phyloP scores from a whole-genome alignment of 2,329 filamentous ascomycete species.

The Colletotrichum plurivorum region DNA sequence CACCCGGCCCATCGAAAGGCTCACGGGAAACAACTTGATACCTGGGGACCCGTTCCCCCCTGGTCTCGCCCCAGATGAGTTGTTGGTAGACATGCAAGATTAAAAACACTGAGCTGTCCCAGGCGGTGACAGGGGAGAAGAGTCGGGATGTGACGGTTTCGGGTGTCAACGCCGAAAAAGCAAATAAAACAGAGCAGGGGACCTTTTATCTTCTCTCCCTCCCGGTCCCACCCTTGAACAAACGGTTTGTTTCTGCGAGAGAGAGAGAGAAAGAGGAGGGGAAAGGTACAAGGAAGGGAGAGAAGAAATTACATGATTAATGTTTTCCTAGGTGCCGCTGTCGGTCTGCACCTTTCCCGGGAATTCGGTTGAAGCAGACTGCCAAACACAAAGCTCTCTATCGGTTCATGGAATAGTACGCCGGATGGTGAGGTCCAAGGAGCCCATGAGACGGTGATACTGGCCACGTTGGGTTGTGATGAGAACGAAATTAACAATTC shows the following conservation, averaged over 20 bases:
- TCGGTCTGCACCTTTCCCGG: constrained; percentile 21
- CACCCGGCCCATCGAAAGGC: constrained; percentile 7
- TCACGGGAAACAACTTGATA: constrained; percentile 17
- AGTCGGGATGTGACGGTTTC: constrained; percentile 29
- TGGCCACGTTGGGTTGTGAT: too few relatives aligned
- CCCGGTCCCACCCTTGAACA: too few relatives aligned
- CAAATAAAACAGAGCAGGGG: constrained; percentile 26
- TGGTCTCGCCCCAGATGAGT: constrained; percentile 14
- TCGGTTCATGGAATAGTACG: too few relatives aligned
- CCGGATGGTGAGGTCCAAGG: too few relatives aligned
- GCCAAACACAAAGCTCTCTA: not conserved
- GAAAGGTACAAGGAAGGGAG: not conserved
- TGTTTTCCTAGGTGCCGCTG: not conserved
- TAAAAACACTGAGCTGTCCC: constrained; percentile 21
- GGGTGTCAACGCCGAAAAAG: constrained; percentile 23
- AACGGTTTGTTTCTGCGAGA: constrained; percentile 15
- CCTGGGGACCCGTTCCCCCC: constrained; percentile 6
- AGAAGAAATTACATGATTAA: too few relatives aligned
- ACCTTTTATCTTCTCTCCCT: not conserved
- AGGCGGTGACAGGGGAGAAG: constrained; percentile 28
- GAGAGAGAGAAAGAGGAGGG: not conserved
- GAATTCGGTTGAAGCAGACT: constrained; percentile 27
- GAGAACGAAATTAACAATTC: too few relatives aligned
- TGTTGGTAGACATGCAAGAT: constrained; percentile 19
- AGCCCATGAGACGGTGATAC: too few relatives aligned